phyloP scores from a whole-genome alignment of 1,284 basidiomycete species.

The Boletus smithii region DNA sequence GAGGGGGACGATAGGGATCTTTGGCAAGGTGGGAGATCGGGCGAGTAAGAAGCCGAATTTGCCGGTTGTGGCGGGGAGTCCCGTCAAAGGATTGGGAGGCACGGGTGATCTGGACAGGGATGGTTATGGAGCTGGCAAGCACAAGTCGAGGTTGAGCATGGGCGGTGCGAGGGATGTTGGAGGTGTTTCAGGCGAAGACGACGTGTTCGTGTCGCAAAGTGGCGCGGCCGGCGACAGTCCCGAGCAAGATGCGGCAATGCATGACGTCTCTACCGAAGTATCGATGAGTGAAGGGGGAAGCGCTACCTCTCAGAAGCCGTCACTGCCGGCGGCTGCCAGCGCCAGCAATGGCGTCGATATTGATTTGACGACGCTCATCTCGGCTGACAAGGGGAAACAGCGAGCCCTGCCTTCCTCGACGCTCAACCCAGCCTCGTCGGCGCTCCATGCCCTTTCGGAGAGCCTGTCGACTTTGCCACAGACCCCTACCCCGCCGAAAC shows the following conservation, averaged over 20 bases:
- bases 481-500: constrained; percentile 40
- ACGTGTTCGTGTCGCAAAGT: constrained; percentile 15
- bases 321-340: neutral
- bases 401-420: constrained; percentile 38
- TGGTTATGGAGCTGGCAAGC: neutral
- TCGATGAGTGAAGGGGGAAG: neutral
- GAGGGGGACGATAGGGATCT: constrained; percentile 22
- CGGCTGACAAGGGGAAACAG: constrained; percentile 26
- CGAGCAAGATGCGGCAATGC: constrained; percentile 4
- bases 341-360: constrained; percentile 1
- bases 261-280: neutral
- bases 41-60: constrained; percentile 64
- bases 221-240: too few relatives aligned
- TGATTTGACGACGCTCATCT: constrained; percentile 24
- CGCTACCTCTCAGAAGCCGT: constrained; percentile 1
- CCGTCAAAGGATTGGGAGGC: constrained; percentile 43
- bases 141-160: neutral
- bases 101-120: constrained; percentile 3
- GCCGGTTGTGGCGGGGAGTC: constrained; percentile 56
- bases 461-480: constrained; percentile 47
- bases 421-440: constrained; percentile 51
- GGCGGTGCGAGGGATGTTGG: constrained; percentile 3
- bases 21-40: constrained; percentile 40
- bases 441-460: constrained; percentile 54
- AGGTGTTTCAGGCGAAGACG: constrained; percentile 34